phyloP scores from a whole-genome alignment of 352 stramenopile genomes.

The Pythium periplocum region DNA sequence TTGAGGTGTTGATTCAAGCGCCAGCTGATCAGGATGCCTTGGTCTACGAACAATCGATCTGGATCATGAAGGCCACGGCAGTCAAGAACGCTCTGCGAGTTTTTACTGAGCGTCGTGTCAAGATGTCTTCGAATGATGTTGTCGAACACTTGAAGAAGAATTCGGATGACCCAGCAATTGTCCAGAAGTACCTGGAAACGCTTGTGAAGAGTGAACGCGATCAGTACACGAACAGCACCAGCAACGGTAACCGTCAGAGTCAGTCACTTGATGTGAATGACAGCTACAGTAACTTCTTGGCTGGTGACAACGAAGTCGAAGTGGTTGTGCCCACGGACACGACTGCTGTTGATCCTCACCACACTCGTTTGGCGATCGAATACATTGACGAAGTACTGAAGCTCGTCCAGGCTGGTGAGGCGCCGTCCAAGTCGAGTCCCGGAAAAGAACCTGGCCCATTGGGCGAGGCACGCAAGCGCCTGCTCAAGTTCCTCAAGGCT shows the following conservation, averaged over 20 bases:
- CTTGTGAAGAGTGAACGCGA: slow-evolving; percentile 52
- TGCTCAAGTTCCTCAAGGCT: slow-evolving; percentile 80
- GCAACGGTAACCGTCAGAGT: slow-evolving; percentile 7
- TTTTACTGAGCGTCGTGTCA: slow-evolving; percentile 70
- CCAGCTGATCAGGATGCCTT: slow-evolving; percentile 75
- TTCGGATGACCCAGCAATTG: slow-evolving; percentile 63
- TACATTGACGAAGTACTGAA: slow-evolving; percentile 66
- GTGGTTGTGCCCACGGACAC: slow-evolving; percentile 15
- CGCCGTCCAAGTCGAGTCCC: slow-evolving; percentile 77
- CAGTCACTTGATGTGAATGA: slow-evolving; percentile 45
- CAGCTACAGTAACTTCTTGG: slow-evolving; percentile 81
- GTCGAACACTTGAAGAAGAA: slow-evolving; percentile 72
- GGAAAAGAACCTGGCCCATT: slow-evolving; percentile 69
- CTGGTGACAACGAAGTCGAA: slow-evolving; percentile 55
- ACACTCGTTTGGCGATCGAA: slow-evolving; percentile 81
- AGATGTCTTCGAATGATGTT: slow-evolving; percentile 72
- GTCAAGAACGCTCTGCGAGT: slow-evolving; percentile 77
- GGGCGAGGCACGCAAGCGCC: slow-evolving; percentile 66
- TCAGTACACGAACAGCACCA: slow-evolving; percentile 13
- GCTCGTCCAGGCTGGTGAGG: slow-evolving; percentile 47
- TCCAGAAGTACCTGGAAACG: slow-evolving; percentile 80
- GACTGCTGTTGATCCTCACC: slow-evolving; percentile 56
- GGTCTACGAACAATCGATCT: slow-evolving; percentile 85
- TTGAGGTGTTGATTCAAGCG: slow-evolving; percentile 81
- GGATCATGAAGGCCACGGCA: slow-evolving; percentile 74